Base-by-base conservation (phyloP, 495 filamentous ascomycete genomes). In the Barbatosphaeria neglecta region DNA sequence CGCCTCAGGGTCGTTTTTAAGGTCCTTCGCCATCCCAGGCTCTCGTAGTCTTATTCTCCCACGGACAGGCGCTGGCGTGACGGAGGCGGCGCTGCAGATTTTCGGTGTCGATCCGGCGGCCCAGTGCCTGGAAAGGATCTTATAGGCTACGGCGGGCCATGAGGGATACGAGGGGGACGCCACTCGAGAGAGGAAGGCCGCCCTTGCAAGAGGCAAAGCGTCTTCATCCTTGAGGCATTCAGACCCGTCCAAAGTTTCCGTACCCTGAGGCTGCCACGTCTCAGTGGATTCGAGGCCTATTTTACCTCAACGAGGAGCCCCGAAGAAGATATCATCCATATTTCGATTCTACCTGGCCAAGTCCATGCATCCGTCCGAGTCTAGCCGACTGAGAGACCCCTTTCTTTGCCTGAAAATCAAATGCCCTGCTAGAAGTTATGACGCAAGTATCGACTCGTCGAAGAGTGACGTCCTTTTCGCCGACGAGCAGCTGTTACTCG, bases 381-480 rank as follows among this genome's bases (percentile, higher is more conserved):
- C 37, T 42, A 58, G 44, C 0, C 47, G n/a, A 2, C 41, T 70
- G 16, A 74, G 67, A 23, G 77, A 87, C 48, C 83, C 83, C 0
- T 90, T 95, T 59, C 61, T 96, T 22, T 75, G 72, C 15, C 53
- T 97, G 37, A 80, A 88, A 46, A 76, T 98, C 6, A 55, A 56
- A 4, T 95, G 90, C 54, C 77, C 82, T 1, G 60, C 57, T 4
- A 78, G 75, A 13, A 83, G 72, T 41, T 96, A 98, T 50, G 90
- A 97, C 66, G 73, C 77, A 2, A 97, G 95, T 54, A 72, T 97
- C 44, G 89, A 97, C 55, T 89, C 90, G 0, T 76, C 83, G 0
- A 98, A 98, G 58, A 84, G 96, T 50, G 83, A 95, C 59, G 76
- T 96, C 2, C 45, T 95, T 0, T 95, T 98, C 56, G 67, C 73